Evolutionary conservation across 257 asterid species (phyloP).

Genomic region (Gardenia jasminoides): DNA sequence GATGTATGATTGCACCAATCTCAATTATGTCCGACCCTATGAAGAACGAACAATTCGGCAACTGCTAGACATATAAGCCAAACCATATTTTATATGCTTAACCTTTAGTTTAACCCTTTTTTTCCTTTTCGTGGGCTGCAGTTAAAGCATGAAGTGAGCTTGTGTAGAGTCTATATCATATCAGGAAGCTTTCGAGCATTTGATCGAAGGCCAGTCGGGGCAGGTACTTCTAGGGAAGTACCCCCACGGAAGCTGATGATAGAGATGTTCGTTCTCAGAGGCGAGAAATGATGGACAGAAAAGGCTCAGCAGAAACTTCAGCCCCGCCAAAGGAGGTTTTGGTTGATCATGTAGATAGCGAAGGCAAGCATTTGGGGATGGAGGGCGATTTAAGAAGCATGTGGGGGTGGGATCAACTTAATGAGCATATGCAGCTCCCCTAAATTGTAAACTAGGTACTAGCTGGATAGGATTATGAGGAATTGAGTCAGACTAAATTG

Average conservation of each 20-base stretch:
- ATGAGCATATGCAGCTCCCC: neutral
- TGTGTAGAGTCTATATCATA: constrained; percentile 67
- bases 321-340: neutral
- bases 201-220: constrained; percentile 48
- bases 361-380: neutral
- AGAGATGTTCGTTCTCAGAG: neutral
- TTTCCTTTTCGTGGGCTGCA: constrained; percentile 19
- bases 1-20: too few relatives aligned
- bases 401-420: neutral
- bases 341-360: neutral
- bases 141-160: constrained; percentile 68
- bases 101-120: neutral
- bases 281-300: neutral
- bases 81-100: neutral
- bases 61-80: too few relatives aligned
- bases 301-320: neutral
- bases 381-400: neutral
- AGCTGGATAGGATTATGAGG: neutral
- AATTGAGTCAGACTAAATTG: neutral
- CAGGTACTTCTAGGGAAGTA: neutral
- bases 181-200: constrained; percentile 69
- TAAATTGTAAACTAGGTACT: neutral
- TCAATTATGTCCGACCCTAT: too few relatives aligned
- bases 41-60: too few relatives aligned
- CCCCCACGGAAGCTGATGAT: neutral